phyloP scores from a whole-genome alignment of 805 yeast genomes.

The Metschnikowia koreensis region DNA sequence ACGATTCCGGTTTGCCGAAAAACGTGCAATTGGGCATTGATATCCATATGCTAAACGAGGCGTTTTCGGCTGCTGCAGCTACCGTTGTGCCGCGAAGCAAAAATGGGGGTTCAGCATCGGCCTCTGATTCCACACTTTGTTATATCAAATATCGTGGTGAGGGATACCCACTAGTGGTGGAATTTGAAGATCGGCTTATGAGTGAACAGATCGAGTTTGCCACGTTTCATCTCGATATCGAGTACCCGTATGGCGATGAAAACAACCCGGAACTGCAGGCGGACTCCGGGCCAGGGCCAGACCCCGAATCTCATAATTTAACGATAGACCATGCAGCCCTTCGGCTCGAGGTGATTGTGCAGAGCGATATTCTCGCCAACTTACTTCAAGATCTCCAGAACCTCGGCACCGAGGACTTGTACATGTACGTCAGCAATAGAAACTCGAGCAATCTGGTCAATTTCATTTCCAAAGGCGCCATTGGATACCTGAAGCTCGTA shows the following conservation, averaged over 20 bases:
- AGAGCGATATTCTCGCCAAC: conserved; percentile 37
- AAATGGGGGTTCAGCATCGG: background rate
- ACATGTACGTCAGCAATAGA: conserved; percentile 28
- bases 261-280: conserved; percentile 17
- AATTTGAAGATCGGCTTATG: conserved; percentile 40
- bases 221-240: conserved; percentile 34
- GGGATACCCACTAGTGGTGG: conserved; percentile 40
- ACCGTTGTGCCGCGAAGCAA: conserved; percentile 14
- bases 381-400: conserved; percentile 36
- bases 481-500: conserved; percentile 66
- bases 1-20: background rate
- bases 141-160: conserved; percentile 37
- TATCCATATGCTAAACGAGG: conserved; percentile 32
- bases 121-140: conserved; percentile 24
- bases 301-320: conserved; percentile 9
- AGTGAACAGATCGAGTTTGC: conserved; percentile 42
- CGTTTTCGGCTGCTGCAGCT: conserved; percentile 33
- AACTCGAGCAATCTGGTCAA: conserved; percentile 36
- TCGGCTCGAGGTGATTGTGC: conserved; percentile 36
- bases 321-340: conserved; percentile 30
- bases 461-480: conserved; percentile 68
- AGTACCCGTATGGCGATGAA: conserved; percentile 26
- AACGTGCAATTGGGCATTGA: conserved; percentile 34
- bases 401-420: conserved; percentile 36
- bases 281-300: background rate